A percentile compares a stretch with the other conserved stretches of the same genome.
Evolutionary conservation across 2,329 filamentous ascomycete species (phyloP).

Genomic region (Trichoderma aggressivum): DNA sequence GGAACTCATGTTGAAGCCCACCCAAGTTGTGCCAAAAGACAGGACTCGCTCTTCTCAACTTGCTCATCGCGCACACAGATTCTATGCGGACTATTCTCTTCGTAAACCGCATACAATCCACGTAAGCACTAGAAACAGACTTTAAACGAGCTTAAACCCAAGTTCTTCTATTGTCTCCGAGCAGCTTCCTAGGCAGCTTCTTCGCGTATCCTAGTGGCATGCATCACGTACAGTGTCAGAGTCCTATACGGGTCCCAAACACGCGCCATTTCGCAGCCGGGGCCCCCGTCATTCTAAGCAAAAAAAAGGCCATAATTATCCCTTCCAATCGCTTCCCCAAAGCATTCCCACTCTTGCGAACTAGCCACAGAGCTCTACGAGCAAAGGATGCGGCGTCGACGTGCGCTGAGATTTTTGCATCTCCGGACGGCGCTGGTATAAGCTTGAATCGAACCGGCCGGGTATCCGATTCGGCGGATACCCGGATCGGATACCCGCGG

Average conservation of each 20-base stretch:
- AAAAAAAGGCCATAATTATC: background rate
- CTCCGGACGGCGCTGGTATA: background rate
- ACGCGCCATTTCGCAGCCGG: background rate
- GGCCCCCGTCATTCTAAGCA: background rate
- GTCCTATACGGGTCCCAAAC: background rate
- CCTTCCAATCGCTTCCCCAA: background rate
- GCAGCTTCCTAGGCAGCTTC: background rate
- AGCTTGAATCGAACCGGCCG: background rate
- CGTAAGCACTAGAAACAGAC: background rate
- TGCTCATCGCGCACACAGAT: background rate
- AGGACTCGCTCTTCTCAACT: background rate
- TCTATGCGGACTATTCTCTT: background rate
- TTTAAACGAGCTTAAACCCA: background rate
- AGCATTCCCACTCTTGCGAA: background rate
- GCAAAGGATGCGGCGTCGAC: background rate
- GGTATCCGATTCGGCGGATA: conserved; percentile 14
- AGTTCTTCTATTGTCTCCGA: background rate
- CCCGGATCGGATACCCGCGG: conserved; percentile 19
- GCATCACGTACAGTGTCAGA: background rate
- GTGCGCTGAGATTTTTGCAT: background rate
- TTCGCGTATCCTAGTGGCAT: background rate
- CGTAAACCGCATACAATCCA: background rate
- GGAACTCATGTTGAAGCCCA: background rate
- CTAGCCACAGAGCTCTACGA: background rate
- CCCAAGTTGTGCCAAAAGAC: background rate